Percentiles rank a stretch among this genome's conserved stretches.
These are phyloP conservation scores for Nannochloropsis gaditana DNA, from an alignment of 108 stramenopile species.

Conservation along the genomic window DNA sequence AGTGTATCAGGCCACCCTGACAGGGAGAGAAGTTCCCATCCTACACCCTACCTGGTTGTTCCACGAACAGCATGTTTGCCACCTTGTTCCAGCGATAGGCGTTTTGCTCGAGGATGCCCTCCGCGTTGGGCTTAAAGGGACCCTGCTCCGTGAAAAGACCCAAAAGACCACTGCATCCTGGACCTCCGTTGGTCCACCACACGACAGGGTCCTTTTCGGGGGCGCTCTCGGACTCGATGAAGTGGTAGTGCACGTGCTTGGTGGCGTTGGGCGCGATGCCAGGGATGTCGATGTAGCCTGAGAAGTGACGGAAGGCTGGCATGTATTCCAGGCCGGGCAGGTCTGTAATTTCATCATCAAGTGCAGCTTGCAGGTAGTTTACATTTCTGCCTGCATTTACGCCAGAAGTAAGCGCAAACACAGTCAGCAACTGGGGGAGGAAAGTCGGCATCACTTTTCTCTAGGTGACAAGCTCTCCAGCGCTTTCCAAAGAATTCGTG, in stretches of 20 bases:
- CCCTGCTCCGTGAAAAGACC: conserved; percentile 36
- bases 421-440: too few relatives aligned
- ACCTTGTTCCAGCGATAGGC: conserved; percentile 37
- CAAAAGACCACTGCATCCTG: conserved; percentile 41
- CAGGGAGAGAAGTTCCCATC: too few relatives aligned
- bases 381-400: too few relatives aligned
- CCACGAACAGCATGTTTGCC: conserved; percentile 34
- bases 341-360: conserved; percentile 10
- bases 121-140: conserved; percentile 24
- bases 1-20: too few relatives aligned
- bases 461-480: too few relatives aligned
- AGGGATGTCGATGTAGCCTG: neutral
- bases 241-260: conserved; percentile 27
- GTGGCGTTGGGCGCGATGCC: neutral
- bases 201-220: conserved; percentile 18
- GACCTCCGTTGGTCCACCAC: conserved; percentile 45
- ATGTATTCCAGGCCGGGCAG: neutral
- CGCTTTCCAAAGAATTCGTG: too few relatives aligned
- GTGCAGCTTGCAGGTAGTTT: neutral
- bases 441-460: too few relatives aligned
- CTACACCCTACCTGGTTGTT: conserved; percentile 12
- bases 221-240: conserved; percentile 26
- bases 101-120: conserved; percentile 22
- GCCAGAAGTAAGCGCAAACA: too few relatives aligned
- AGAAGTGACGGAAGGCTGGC: neutral